Evolutionary conservation across 2,329 filamentous ascomycete species (phyloP).

Genomic region (Monosporascus sp.): DNA sequence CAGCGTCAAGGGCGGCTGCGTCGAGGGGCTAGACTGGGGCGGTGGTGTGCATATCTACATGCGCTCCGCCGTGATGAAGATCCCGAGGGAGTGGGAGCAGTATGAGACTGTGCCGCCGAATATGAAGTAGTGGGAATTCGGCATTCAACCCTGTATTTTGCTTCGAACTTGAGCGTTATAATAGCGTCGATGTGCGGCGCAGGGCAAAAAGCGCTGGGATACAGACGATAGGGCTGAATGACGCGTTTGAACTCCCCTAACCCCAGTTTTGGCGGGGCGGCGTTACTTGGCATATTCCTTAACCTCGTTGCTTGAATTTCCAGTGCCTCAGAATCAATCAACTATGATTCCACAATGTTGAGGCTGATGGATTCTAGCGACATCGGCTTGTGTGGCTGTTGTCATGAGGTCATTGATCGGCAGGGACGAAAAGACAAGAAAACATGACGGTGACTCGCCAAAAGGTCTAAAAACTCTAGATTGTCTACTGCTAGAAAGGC

Average conservation of each 20-base stretch:
- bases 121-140: conserved; percentile 3
- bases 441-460: neutral
- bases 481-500: too few species aligned
- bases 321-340: too few species aligned
- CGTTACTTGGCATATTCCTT: neutral
- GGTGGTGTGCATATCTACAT: conserved; percentile 41
- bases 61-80: conserved; percentile 36
- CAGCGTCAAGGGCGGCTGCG: conserved; percentile 41
- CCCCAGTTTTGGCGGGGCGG: too few species aligned
- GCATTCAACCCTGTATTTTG: too few species aligned
- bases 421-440: conserved; percentile 5
- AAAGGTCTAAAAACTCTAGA: too few species aligned
- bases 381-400: neutral
- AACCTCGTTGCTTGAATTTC: too few species aligned
- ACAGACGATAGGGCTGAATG: neutral
- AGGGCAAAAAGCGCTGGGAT: neutral
- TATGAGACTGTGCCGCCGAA: conserved; percentile 19
- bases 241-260: neutral
- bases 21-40: conserved; percentile 36
- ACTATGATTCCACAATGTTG: neutral
- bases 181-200: neutral
- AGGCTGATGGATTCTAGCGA: neutral
- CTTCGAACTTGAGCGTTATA: neutral
- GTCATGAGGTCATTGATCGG: conserved; percentile 20
- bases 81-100: conserved; percentile 32